Evolutionary conservation across 768 basidiomycete species (phyloP), one percentile per base, ranked within the genome.

Genomic region (Sarcomyxa edulis): DNA sequence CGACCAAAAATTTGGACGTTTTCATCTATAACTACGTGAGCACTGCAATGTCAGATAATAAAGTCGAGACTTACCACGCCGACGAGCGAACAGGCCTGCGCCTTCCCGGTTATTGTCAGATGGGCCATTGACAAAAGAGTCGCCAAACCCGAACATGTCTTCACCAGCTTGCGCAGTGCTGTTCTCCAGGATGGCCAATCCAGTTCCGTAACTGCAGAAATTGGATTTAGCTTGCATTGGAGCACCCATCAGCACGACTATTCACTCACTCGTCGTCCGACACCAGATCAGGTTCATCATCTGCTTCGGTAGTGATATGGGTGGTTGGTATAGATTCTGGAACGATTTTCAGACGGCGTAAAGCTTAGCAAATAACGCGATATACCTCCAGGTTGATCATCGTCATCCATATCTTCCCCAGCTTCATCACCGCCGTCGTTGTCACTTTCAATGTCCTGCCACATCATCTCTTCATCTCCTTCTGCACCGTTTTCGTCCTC

Each of bases 231-330:
- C 38, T n/a, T 32, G 11, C 30, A 22, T 18, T n/a, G n/a, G n/a
- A 29, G 4, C 12, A 10, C 15, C n/a, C n/a, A n/a, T n/a, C n/a
- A n/a, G 16, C n/a, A 29, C n/a, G n/a, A n/a, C n/a, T 28, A 14
- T 69, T 35, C 64, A 81, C 66, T 81, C 82, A n/a, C 47, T 81
- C 77, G 36, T 80, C 82, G 46, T 81, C 79, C 8, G 81, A 84
- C 30, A 62, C 65, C 55, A 74, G 61, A 43, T 81, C 83, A 4
- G 69, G 77, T 40, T 76, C 74, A 33, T 71, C 74, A 21, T 75
- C 80, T 45, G 77, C 77, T 29, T 75, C 78, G 38, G 74, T 72
- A n/a, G n/a, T n/a, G n/a, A n/a, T n/a, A 33, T 78, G 78, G 28
- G 79, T 73, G 33, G 80, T 70, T 50, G 76, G 75, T 31, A 82